These are phyloP conservation scores for Aspergillus tamarii DNA, from an alignment of 2,329 filamentous ascomycete genomes.

Conservation along the genomic window DNA sequence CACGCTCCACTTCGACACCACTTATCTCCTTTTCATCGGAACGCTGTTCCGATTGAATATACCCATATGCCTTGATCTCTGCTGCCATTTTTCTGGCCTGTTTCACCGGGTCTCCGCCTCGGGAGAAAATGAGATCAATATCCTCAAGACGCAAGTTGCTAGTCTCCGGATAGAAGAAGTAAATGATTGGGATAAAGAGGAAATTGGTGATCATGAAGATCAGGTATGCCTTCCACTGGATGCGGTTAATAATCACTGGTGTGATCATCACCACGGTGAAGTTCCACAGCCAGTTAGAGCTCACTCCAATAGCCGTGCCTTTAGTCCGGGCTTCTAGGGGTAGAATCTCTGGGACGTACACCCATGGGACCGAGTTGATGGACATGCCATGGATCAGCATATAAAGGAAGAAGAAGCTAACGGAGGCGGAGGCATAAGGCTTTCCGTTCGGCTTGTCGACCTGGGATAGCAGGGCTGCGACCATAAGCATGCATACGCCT, in stretches of 20 bases:
- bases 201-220: slow-evolving; percentile 41
- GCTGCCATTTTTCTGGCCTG: background rate
- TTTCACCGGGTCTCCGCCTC: background rate
- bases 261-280: slow-evolving; percentile 48
- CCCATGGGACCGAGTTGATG: slow-evolving; percentile 36
- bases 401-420: background rate
- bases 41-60: background rate
- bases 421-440: background rate
- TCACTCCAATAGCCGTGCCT: slow-evolving; percentile 45
- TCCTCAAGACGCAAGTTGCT: slow-evolving; percentile 48
- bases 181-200: slow-evolving; percentile 43
- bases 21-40: background rate
- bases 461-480: slow-evolving; percentile 44
- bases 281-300: slow-evolving; percentile 49
- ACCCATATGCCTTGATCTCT: background rate
- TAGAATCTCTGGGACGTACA: slow-evolving; percentile 54
- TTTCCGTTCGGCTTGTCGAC: slow-evolving; percentile 23
- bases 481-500: slow-evolving; percentile 42
- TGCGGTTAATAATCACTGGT: slow-evolving; percentile 34
- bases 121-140: slow-evolving; percentile 45
- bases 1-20: background rate
- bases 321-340: slow-evolving; percentile 54
- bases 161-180: slow-evolving; percentile 51
- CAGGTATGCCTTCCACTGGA: slow-evolving; percentile 39
- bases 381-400: background rate